These are phyloP conservation scores for Canavalia gladiata DNA, from an alignment of 306 rosid genomes.

Conservation along the genomic window DNA sequence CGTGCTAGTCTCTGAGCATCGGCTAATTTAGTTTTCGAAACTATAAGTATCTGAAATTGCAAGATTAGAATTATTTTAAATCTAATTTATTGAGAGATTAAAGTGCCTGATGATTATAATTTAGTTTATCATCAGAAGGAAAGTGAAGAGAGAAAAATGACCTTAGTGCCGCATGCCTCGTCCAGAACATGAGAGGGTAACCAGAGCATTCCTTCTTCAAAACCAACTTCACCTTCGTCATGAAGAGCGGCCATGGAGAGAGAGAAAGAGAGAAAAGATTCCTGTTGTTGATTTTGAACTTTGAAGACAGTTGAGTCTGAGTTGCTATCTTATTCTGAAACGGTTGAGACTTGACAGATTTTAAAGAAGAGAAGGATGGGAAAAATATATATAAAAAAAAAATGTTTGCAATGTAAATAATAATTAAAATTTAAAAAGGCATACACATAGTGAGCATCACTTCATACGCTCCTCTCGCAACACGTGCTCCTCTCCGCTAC, in stretches of 20 bases:
- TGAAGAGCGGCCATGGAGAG: conserved; percentile 44
- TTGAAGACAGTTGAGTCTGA: conserved; percentile 12
- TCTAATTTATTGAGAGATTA: no score
- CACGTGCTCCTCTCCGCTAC: neutral
- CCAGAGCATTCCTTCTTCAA: conserved; percentile 71
- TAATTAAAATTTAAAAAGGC: no score
- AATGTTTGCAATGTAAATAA: no score
- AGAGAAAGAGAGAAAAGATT: conserved; percentile 14
- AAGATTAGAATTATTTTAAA: no score
- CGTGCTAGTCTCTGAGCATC: no score
- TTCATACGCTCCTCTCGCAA: neutral
- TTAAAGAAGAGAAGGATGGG: conserved; percentile 22
- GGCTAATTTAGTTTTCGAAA: no score
- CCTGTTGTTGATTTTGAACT: neutral
- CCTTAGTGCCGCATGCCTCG: conserved; percentile 61
- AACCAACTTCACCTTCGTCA: conserved; percentile 55
- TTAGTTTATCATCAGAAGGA: neutral
- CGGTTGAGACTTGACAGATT: conserved; percentile 44
- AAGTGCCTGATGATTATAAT: no score
- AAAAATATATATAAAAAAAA: no score
- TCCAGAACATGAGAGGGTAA: conserved; percentile 68
- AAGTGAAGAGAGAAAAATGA: conserved; percentile 2
- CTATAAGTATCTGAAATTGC: no score
- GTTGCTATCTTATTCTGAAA: conserved; percentile 47
- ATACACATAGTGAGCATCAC: neutral